Evolutionary conservation across 495 filamentous ascomycete species (phyloP), one percentile per base, ranked within the genome.

Genomic region (Annulohypoxylon maeteangense): DNA sequence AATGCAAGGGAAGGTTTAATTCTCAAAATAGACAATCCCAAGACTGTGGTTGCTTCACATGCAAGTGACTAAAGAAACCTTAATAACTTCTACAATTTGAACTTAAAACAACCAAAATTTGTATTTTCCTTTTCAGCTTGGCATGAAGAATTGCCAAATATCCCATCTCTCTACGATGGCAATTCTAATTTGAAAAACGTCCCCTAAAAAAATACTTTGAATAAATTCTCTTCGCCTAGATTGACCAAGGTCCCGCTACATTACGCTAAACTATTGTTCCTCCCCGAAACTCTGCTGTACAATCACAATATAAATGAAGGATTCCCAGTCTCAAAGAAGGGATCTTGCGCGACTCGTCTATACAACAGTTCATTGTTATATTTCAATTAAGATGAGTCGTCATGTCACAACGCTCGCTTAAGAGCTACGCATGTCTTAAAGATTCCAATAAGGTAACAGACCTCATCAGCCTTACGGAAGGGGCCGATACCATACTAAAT

Each of bases 11-110:
- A 53, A 48, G 51, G 7, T 48, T 16, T 31, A 29, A 57, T 32
- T 66, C 63, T 58, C 10, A 60, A 53, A 60, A 60, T 53, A 60
- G 45, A 53, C 4, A 12, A 38, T 47, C 40, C 62, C 62, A n/a
- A n/a, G 16, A 20, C 20, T 5, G 8, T 11, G 18, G 45, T 11
- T 25, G 22, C 45, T 20, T 48, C 45, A 48, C 45, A 48, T 48
- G 22, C 45, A 44, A 44, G 40, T 7, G 3, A 44, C 40, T 44
- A 48, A 48, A 25, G 20, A 48, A 48, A 48, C 45, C 12, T 48
- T 25, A 48, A 48, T 48, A 20, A 20, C 16, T 20, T 47, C 16
- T 22, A 3, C 18, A 22, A 47, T 16, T 47, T 40, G 11, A 40
- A 40, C 14, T 23, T 47, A 18, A 47, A 20, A 23, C 44, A 7